Percentiles rank a stretch among this genome's conserved stretches.
Conservation (phyloP, 495 filamentous ascomycete genomes). For the Penicillium egyptiacum region DNA sequence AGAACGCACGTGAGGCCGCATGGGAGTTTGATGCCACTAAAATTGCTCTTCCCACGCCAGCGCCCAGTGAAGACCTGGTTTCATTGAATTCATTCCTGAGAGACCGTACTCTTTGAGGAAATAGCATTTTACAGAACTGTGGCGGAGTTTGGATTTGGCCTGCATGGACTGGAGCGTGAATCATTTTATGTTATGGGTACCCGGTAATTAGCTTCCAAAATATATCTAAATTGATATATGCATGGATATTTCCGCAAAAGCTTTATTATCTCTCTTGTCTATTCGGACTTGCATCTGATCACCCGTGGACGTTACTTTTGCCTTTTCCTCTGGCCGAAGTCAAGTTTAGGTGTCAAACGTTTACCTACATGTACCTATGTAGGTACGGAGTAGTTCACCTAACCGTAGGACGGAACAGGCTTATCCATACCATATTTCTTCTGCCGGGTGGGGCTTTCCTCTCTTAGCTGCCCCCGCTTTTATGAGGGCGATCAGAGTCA, state of each 20-base stretch:
- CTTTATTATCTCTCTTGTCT: too few relatives aligned
- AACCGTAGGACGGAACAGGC: background rate
- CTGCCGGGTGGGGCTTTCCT: too few relatives aligned
- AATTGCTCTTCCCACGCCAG: slow-evolving; percentile 29
- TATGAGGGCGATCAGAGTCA: too few relatives aligned
- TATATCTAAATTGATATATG: background rate
- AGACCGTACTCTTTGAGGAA: slow-evolving; percentile 12
- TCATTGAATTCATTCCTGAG: slow-evolving; percentile 27
- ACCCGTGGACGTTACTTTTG: too few relatives aligned
- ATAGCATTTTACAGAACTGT: slow-evolving; percentile 4
- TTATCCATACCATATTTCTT: too few relatives aligned
- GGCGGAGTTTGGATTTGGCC: slow-evolving; percentile 16
- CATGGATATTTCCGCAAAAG: too few relatives aligned
- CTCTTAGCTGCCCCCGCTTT: too few relatives aligned
- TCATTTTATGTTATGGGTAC: slow-evolving; percentile 13
- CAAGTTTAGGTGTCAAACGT: background rate
- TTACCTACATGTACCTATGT: too few relatives aligned
- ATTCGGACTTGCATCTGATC: too few relatives aligned
- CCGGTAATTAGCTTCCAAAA: slow-evolving; percentile 35
- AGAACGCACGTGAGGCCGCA: slow-evolving; percentile 34
- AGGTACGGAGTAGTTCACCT: too few relatives aligned
- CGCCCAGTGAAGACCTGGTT: slow-evolving; percentile 26
- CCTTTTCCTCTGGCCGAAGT: background rate
- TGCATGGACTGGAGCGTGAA: slow-evolving; percentile 18
- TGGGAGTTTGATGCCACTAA: slow-evolving; percentile 44